Base-by-base conservation (phyloP, 2,329 filamentous ascomycete genomes). In the Scedosporium aurantiacum region DNA sequence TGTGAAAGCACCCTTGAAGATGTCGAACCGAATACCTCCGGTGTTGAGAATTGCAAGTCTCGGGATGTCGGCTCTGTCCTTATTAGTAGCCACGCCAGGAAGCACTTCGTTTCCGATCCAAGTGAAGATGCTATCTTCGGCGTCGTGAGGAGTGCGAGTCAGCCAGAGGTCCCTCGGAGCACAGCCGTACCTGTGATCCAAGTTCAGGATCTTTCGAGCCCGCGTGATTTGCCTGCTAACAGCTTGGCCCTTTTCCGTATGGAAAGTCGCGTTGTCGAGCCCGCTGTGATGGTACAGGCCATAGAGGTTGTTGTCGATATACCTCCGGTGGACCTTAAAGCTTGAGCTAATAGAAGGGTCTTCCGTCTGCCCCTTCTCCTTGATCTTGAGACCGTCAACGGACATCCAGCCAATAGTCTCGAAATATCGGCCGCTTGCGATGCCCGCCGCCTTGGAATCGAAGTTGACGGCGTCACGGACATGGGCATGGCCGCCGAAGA, bases 371-470 rank as follows among this genome's bases (percentile, higher is more conserved):
- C 63, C 65, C 41, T 67, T 66, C 12, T 67, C 69, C 10, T 55
- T 21, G 63, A 71, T 72, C 65, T 75, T 76, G 61, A 83, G 67
- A 37, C 90, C 90, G 62, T 87, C 81, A 55, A 97, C 85, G 0
- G 91, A 96, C 82, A 94, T 85, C 82, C 94, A 97, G 1, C 93
- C 93, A 58, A 97, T 87, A 0, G 93, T 97, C 76, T 97, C 93
- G 78, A 97, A 88, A 72, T 97, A 97, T 0, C 93, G 83, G 3
- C 93, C 93, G 67, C 90, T 94, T 47, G 91, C 91, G 4, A 97
- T 78, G 1, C 87, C 92, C 64, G 89, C 86, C 0, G 92, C 85
- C 60, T 85, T 86, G 45, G 82, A 81, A 72, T 97, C 93, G 68
- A 90, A 97, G 63, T 82, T 84, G 47, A 83, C 83, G 66, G 90